A percentile compares a stretch with the other conserved stretches of the same genome.
Conservation (phyloP, 768 basidiomycete species). For the Lactarius evosmus region DNA sequence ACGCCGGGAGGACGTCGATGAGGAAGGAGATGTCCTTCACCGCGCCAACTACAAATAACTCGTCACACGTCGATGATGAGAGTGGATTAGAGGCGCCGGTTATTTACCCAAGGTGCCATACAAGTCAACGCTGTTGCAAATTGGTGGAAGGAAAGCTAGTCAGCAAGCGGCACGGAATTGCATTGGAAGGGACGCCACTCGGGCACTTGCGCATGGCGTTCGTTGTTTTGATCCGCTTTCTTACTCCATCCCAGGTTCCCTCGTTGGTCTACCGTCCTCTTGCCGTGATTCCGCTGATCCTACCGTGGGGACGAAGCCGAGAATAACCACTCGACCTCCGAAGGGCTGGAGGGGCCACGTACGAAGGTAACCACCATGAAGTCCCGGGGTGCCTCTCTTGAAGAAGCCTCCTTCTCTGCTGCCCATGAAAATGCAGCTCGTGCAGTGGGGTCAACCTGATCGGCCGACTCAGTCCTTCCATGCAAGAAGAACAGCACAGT, state of each 20-base stretch:
- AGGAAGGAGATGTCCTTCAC: conserved; percentile 74
- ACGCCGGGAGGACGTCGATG: conserved; percentile 73
- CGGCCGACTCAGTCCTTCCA: conserved; percentile 40
- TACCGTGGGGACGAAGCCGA: conserved; percentile 24
- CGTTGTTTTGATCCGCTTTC: conserved; percentile 38
- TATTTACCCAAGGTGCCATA: conserved; percentile 44
- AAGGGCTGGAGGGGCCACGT: conserved; percentile 25
- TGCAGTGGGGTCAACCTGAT: conserved; percentile 36
- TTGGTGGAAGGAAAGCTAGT: conserved; percentile 15
- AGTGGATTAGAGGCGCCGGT: not conserved
- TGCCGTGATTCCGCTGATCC: conserved; percentile 57
- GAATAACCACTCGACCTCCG: not conserved
- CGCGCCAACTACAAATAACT: conserved; percentile 48
- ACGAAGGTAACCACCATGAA: conserved; percentile 49
- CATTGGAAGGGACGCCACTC: not conserved
- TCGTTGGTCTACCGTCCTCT: conserved; percentile 37
- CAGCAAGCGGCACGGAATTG: conserved; percentile 8
- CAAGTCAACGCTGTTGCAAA: conserved; percentile 43
- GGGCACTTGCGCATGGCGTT: conserved; percentile 42
- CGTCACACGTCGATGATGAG: not conserved
- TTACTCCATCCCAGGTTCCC: conserved; percentile 41
- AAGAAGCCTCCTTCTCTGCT: conserved; percentile 24
- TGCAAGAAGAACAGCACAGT: conserved; percentile 47
- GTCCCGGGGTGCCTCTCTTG: conserved; percentile 35
- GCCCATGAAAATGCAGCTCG: conserved; percentile 35